Conservation (phyloP, 441 rosid species). For the Pelargonium exstipulatum region DNA sequence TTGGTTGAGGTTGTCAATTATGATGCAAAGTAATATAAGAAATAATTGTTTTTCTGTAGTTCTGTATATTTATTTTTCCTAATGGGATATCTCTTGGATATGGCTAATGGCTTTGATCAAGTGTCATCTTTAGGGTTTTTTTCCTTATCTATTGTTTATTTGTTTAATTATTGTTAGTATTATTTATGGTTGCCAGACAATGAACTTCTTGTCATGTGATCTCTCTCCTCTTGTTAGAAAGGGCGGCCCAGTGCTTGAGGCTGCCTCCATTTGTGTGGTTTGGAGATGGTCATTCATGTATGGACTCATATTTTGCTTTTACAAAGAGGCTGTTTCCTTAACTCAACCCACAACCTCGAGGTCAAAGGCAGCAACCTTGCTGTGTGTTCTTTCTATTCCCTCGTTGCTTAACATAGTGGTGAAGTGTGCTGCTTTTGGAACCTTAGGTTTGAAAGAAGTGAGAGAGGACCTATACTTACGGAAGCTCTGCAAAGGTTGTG, state of each 20-base stretch:
- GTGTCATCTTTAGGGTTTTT: neutral
- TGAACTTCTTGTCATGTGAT: constrained; percentile 1
- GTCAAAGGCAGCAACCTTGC: neutral
- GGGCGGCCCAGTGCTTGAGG: neutral
- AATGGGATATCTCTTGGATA: neutral
- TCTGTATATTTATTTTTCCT: neutral
- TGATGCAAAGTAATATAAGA: too few species aligned
- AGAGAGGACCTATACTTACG: neutral
- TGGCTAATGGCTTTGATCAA: neutral
- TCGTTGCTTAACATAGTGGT: neutral
- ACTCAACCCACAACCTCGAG: neutral
- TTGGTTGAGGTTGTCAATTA: too few species aligned
- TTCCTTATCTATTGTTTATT: neutral
- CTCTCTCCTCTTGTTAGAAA: neutral
- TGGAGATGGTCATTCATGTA: neutral
- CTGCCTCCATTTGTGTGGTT: neutral
- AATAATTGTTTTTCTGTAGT: neutral
- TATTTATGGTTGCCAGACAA: neutral
- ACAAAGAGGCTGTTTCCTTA: neutral
- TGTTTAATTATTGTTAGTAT: too few species aligned
- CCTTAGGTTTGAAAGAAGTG: neutral
- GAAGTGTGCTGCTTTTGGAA: too few species aligned
- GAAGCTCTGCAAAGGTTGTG: neutral
- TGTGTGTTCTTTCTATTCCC: neutral
- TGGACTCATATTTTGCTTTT: neutral